Conservation (phyloP, 192 early-diverging fungal genomes). For the Backusella circina region DNA sequence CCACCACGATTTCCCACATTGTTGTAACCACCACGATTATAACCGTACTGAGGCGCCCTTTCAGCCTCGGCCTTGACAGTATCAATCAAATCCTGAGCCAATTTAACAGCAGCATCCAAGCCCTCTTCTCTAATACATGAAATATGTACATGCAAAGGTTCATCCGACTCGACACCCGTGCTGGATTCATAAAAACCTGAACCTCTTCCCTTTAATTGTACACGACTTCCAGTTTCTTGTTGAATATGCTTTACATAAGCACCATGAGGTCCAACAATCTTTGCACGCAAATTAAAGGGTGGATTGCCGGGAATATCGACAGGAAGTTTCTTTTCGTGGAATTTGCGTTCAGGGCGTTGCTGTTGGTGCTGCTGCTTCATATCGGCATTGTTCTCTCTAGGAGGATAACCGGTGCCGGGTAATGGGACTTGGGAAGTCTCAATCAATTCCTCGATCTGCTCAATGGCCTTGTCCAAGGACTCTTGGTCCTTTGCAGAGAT, state of each 20-base stretch:
- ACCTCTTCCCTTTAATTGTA: constrained; percentile 81
- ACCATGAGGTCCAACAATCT: constrained; percentile 81
- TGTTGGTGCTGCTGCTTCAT: neutral
- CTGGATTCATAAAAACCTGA: constrained; percentile 73
- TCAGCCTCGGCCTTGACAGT: constrained; percentile 76
- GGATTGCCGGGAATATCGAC: constrained; percentile 73
- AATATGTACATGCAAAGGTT: constrained; percentile 81
- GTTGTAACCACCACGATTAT: constrained; percentile 24
- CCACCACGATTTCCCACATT: neutral
- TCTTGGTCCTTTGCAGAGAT: constrained; percentile 66
- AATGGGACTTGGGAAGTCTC: constrained; percentile 48
- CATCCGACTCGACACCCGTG: constrained; percentile 61
- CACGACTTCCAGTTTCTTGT: constrained; percentile 67
- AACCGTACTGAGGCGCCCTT: constrained; percentile 29
- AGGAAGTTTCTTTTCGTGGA: constrained; percentile 63
- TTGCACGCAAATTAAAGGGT: constrained; percentile 81
- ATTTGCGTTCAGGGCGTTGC: constrained; percentile 33
- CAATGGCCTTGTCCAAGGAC: constrained; percentile 65
- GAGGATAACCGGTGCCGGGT: constrained; percentile 12
- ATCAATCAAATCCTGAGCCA: constrained; percentile 74
- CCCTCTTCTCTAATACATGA: constrained; percentile 65
- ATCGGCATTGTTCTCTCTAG: neutral
- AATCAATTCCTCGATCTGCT: constrained; percentile 73
- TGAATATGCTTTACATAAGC: constrained; percentile 88
- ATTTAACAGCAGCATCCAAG: constrained; percentile 60